A percentile compares a stretch with the other conserved stretches of the same genome.
These are phyloP conservation scores for Oryza meyeriana DNA, from an alignment of 176 grass and related monocot genomes.

Conservation along the genomic window DNA sequence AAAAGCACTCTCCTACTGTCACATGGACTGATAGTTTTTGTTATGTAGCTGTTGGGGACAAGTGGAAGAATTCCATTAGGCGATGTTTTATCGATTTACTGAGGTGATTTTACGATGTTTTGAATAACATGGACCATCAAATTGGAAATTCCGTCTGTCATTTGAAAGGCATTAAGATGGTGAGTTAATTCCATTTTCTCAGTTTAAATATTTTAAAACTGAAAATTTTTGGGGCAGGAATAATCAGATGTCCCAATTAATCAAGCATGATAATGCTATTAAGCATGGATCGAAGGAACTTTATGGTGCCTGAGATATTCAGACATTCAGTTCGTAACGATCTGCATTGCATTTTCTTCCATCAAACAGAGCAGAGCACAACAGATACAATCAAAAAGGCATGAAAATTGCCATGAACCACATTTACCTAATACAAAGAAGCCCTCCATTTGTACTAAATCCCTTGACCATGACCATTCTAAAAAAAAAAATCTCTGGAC, in stretches of 20 bases:
- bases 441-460: background rate
- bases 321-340: background rate
- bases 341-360: background rate
- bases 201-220: background rate
- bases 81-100: background rate
- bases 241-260: background rate
- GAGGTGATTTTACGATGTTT: background rate
- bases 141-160: background rate
- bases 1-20: background rate
- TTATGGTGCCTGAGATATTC: background rate
- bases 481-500: background rate
- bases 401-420: background rate
- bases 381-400: background rate
- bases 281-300: background rate
- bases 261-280: too few relatives aligned
- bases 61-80: background rate
- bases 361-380: background rate
- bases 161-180: too few relatives aligned
- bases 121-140: background rate
- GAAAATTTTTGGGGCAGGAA: background rate
- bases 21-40: background rate
- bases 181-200: background rate
- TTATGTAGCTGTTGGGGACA: background rate
- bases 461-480: too few relatives aligned
- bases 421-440: background rate